Percentiles rank a stretch among this genome's conserved stretches.
Conservation (phyloP, 2,329 filamentous ascomycete species). For the Trichoderma hamatum region DNA sequence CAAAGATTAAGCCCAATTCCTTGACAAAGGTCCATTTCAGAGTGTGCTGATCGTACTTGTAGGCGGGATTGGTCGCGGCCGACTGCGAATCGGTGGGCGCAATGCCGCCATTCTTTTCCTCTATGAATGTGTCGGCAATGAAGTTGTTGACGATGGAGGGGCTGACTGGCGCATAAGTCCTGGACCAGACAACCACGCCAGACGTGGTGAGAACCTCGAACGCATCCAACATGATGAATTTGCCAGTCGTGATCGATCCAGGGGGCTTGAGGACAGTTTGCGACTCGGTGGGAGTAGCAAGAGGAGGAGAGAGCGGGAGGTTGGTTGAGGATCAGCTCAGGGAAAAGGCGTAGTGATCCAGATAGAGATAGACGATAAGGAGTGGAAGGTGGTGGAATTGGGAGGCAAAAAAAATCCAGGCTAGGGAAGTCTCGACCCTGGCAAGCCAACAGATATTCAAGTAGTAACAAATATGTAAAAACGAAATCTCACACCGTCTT, state of each 20-base stretch:
- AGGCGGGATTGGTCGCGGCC: constrained; percentile 69
- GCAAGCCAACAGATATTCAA: background rate
- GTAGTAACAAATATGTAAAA: background rate
- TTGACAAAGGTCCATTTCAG: constrained; percentile 92
- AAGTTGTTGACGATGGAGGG: constrained; percentile 88
- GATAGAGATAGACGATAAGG: constrained; percentile 22
- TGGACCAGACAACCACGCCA: constrained; percentile 95
- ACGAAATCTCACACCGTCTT: background rate
- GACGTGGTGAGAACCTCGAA: constrained; percentile 97
- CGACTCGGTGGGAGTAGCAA: constrained; percentile 1
- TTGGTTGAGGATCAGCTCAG: background rate
- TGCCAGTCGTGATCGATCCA: background rate
- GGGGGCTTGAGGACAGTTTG: background rate
- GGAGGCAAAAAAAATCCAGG: background rate
- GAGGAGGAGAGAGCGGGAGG: background rate
- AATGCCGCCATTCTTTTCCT: constrained; percentile 74
- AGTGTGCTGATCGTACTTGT: constrained; percentile 90
- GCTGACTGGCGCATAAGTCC: constrained; percentile 78
- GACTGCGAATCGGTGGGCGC: constrained; percentile 62
- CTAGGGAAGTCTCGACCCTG: background rate
- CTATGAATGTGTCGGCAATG: constrained; percentile 96
- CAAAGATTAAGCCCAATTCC: constrained; percentile 92
- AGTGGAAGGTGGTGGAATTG: constrained; percentile 18
- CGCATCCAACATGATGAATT: constrained; percentile 77
- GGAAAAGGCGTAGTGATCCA: background rate